A percentile compares a stretch with the other conserved stretches of the same genome.
phyloP scores from a whole-genome alignment of 2,329 filamentous ascomycete genomes.

The Phialophora chinensis region DNA sequence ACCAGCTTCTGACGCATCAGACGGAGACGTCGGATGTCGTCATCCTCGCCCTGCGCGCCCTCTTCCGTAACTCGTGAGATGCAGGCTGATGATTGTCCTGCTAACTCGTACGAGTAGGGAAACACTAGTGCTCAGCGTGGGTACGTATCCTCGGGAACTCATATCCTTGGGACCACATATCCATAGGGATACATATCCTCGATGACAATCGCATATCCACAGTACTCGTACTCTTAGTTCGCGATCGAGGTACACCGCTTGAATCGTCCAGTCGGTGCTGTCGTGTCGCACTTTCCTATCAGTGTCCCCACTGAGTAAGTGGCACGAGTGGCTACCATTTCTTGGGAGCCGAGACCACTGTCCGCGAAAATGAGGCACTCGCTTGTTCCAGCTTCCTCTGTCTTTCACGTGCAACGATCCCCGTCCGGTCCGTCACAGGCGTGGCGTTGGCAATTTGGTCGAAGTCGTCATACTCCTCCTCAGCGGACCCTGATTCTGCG shows the following conservation, averaged over 20 bases:
- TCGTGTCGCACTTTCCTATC: not conserved
- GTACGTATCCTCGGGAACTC: not conserved
- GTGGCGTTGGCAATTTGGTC: slow-evolving; percentile 93
- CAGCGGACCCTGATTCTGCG: slow-evolving; percentile 71
- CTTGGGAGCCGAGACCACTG: slow-evolving; percentile 56
- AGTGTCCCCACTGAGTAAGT: not conserved
- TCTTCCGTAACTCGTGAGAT: not conserved
- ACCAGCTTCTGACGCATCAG: not conserved
- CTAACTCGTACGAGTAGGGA: not conserved
- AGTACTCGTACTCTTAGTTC: not conserved
- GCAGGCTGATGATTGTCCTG: not conserved
- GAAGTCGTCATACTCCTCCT: slow-evolving; percentile 73
- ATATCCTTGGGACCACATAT: not conserved
- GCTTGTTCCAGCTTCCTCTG: slow-evolving; percentile 57
- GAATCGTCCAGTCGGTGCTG: not conserved
- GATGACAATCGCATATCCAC: not conserved
- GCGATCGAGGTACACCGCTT: not conserved
- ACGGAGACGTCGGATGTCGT: not conserved
- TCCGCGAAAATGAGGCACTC: slow-evolving; percentile 57
- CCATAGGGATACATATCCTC: too few relatives aligned
- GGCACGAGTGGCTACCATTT: slow-evolving; percentile 46
- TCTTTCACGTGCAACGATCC: slow-evolving; percentile 68
- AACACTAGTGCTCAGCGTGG: not conserved
- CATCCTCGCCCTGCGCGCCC: not conserved
- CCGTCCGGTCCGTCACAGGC: slow-evolving; percentile 83